Percentiles rank a stretch among this genome's conserved stretches.
These are phyloP conservation scores for Tulasnella sp. DNA, from an alignment of 768 basidiomycete genomes.

Conservation along the genomic window DNA sequence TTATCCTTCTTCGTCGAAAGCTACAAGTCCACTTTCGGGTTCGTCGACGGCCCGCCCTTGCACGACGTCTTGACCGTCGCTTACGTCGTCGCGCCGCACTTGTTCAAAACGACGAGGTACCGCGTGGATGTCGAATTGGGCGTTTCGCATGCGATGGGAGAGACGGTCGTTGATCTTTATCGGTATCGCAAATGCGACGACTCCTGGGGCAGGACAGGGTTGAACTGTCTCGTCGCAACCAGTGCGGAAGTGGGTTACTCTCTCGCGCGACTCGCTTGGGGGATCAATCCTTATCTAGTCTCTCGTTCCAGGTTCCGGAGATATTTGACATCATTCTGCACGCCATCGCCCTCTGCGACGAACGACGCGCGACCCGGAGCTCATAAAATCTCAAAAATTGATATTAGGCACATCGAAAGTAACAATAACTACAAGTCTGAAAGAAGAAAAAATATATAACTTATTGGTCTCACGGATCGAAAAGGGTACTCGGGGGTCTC, in stretches of 20 bases:
- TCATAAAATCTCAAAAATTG: neutral
- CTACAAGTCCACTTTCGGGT: constrained; percentile 68
- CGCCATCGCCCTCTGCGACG: constrained; percentile 15
- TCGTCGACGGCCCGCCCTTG: constrained; percentile 73
- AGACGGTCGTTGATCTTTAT: constrained; percentile 74
- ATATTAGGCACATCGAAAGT: no score
- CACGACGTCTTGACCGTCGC: constrained; percentile 79
- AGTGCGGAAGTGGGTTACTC: constrained; percentile 46
- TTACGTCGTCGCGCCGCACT: constrained; percentile 54
- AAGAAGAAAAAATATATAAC: neutral
- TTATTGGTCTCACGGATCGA: constrained; percentile 2
- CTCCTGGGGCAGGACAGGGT: constrained; percentile 60
- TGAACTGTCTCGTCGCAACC: constrained; percentile 65
- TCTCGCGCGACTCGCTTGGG: neutral
- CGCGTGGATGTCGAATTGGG: constrained; percentile 74
- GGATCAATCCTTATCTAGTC: neutral
- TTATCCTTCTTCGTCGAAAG: constrained; percentile 60
- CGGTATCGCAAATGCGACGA: constrained; percentile 42
- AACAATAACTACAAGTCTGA: neutral
- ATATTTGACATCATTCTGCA: constrained; percentile 18
- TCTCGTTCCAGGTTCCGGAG: constrained; percentile 14
- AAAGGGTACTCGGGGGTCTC: constrained; percentile 3
- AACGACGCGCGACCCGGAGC: neutral
- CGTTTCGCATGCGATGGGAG: constrained; percentile 54
- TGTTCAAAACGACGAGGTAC: constrained; percentile 53